These are phyloP conservation scores for Diplodia seriata DNA, from an alignment of 2,329 filamentous ascomycete species.

Conservation along the genomic window DNA sequence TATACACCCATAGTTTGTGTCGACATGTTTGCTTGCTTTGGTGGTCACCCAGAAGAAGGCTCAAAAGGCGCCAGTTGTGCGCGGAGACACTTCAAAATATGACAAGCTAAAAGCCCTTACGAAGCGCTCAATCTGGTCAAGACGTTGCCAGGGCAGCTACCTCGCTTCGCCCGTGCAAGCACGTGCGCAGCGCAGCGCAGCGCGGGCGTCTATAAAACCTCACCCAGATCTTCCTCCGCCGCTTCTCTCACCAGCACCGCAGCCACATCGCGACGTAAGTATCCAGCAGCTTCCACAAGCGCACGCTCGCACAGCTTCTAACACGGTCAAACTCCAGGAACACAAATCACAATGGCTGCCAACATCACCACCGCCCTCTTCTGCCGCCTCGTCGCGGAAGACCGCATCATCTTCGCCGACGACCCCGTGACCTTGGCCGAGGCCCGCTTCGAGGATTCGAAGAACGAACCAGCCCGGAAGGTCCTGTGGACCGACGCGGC, in stretches of 20 bases:
- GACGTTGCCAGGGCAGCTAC: background rate
- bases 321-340: background rate
- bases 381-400: too few species aligned
- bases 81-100: background rate
- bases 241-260: background rate
- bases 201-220: background rate
- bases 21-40: background rate
- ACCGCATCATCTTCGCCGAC: background rate
- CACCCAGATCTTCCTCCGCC: background rate
- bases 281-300: too few species aligned
- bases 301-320: too few species aligned
- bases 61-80: background rate
- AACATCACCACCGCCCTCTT: background rate
- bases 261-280: background rate
- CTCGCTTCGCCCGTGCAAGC: background rate
- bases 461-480: slow-evolving; percentile 4
- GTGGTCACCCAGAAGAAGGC: background rate
- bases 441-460: background rate
- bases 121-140: background rate
- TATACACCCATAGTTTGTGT: background rate
- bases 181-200: background rate
- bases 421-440: background rate
- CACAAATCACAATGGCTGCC: background rate
- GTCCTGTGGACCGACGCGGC: background rate
- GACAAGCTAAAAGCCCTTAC: background rate